Evolutionary conservation across 345 rosid genomes (phyloP).

Genomic region (Lumnitzera racemosa): DNA sequence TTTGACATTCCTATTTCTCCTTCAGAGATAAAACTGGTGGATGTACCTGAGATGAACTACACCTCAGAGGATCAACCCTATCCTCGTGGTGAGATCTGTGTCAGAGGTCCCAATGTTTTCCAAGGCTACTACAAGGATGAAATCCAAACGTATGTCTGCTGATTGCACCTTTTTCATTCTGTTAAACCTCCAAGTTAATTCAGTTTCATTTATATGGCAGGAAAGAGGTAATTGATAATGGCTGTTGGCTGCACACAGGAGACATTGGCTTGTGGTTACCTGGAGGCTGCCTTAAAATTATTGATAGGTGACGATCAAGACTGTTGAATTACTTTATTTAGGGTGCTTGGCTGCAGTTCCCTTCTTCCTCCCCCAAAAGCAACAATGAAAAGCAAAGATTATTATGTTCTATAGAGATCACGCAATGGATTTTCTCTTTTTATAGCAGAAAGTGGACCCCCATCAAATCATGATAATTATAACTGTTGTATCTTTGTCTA

Average conservation of each 20-base stretch:
- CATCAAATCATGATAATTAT: too few species aligned
- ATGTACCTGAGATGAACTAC: conserved; percentile 95
- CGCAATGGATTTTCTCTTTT: too few species aligned
- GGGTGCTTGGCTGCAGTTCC: background rate
- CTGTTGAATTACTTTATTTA: background rate
- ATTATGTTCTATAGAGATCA: too few species aligned
- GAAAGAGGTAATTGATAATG: conserved; percentile 36
- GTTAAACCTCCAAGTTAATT: conserved; percentile 6
- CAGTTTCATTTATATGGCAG: conserved; percentile 21
- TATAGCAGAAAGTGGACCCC: too few species aligned
- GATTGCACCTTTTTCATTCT: background rate
- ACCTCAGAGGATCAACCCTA: conserved; percentile 78
- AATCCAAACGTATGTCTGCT: conserved; percentile 52
- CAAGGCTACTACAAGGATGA: conserved; percentile 83
- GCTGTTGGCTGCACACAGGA: conserved; percentile 36
- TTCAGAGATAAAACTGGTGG: conserved; percentile 82
- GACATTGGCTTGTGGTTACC: conserved; percentile 42
- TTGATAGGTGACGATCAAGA: conserved; percentile 22
- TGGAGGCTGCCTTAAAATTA: conserved; percentile 43
- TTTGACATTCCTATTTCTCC: conserved; percentile 4
- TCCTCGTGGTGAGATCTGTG: conserved; percentile 94
- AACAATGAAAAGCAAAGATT: too few species aligned
- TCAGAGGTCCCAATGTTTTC: conserved; percentile 79
- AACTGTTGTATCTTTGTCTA: too few species aligned
- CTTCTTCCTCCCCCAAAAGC: background rate